These are phyloP conservation scores for Aureobasidium sp. DNA, from an alignment of 2,329 filamentous ascomycete genomes.

Conservation along the genomic window DNA sequence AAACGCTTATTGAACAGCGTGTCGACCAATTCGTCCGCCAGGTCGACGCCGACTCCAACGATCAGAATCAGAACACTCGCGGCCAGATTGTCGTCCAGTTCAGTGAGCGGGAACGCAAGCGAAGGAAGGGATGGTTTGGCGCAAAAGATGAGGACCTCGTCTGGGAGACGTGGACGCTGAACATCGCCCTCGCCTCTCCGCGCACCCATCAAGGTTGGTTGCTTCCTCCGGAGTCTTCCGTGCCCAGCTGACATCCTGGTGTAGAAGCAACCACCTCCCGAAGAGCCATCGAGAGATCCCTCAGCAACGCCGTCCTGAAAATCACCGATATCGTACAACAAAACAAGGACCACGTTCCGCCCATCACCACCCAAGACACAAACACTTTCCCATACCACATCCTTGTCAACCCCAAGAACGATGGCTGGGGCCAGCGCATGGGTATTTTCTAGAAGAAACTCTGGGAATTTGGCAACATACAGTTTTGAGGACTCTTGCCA, in stretches of 20 bases:
- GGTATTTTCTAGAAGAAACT: slow-evolving; percentile 54
- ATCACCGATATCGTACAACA: slow-evolving; percentile 80
- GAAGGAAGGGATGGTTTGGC: slow-evolving; percentile 66
- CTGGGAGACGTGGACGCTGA: slow-evolving; percentile 94
- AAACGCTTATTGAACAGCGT: slow-evolving; percentile 87
- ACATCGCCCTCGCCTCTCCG: slow-evolving; percentile 87
- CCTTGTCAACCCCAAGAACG: slow-evolving; percentile 52
- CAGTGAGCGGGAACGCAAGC: slow-evolving; percentile 71
- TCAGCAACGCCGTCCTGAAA: slow-evolving; percentile 81
- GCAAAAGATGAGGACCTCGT: slow-evolving; percentile 85
- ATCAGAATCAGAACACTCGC: slow-evolving; percentile 43
- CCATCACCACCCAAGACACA: slow-evolving; percentile 82
- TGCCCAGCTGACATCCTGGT: background rate
- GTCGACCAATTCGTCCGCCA: slow-evolving; percentile 72
- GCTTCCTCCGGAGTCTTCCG: background rate
- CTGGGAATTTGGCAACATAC: background rate
- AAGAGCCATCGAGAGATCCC: slow-evolving; percentile 81
- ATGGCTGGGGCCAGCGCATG: slow-evolving; percentile 72
- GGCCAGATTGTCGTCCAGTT: slow-evolving; percentile 84
- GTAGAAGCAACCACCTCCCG: slow-evolving; percentile 81
- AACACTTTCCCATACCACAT: slow-evolving; percentile 97
- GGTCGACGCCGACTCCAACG: slow-evolving; percentile 42
- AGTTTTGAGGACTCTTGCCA: too few species aligned
- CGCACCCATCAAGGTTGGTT: slow-evolving; percentile 74
- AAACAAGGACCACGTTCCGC: slow-evolving; percentile 93